These are phyloP conservation scores for Calocera cornea DNA, from an alignment of 768 basidiomycete species.

Conservation along the genomic window DNA sequence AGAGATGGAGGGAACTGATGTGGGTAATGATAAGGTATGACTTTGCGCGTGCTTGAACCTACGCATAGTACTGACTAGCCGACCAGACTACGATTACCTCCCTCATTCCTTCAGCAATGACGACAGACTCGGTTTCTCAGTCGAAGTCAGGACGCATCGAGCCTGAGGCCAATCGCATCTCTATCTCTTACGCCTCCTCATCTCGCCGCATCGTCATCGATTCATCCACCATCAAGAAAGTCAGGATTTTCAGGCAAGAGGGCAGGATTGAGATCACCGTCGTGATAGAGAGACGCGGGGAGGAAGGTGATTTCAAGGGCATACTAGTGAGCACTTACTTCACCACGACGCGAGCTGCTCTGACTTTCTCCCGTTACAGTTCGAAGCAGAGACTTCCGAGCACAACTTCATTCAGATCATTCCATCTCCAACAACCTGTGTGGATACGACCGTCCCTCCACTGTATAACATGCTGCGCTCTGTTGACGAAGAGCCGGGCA, in stretches of 20 bases:
- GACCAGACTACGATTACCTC: background rate
- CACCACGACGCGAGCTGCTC: slow-evolving; percentile 45
- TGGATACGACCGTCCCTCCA: slow-evolving; percentile 58
- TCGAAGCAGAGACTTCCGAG: slow-evolving; percentile 15
- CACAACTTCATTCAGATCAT: background rate
- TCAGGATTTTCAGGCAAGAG: slow-evolving; percentile 68
- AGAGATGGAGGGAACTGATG: background rate
- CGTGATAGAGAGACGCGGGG: slow-evolving; percentile 32
- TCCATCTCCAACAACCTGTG: background rate
- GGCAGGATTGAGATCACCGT: slow-evolving; percentile 76
- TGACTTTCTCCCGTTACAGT: slow-evolving; percentile 25
- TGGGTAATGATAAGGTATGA: background rate
- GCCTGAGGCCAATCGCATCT: slow-evolving; percentile 36
- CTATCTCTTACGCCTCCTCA: slow-evolving; percentile 87
- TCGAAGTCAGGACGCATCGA: background rate
- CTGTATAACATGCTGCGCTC: slow-evolving; percentile 29
- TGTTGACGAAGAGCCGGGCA: slow-evolving; percentile 8
- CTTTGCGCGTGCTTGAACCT: background rate
- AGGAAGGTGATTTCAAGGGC: slow-evolving; percentile 49
- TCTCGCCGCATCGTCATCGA: slow-evolving; percentile 77
- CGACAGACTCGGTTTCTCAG: background rate
- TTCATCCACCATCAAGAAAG: slow-evolving; percentile 67
- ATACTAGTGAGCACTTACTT: slow-evolving; percentile 45
- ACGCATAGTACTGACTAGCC: background rate
- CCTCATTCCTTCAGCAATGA: background rate